Base-by-base conservation (phyloP, 306 rosid genomes). In the Mimosa bimucronata region DNA sequence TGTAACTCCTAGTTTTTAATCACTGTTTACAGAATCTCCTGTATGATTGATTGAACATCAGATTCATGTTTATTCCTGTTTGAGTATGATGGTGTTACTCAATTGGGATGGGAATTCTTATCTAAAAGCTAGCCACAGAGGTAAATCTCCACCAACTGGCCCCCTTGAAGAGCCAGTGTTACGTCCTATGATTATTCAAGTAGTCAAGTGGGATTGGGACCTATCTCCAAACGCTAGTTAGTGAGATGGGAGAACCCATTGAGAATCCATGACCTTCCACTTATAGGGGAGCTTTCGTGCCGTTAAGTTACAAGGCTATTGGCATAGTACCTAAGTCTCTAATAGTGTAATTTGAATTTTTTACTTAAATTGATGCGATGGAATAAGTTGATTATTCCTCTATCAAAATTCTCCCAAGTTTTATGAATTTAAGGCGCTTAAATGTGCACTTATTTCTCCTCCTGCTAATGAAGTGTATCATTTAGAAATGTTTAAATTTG, bases 401-500 rank as follows among this genome's bases (percentile, higher is more conserved):
- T 48, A 21, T 70, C 62, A 66, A 69, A 75, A 19, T 25, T 67
- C 23, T 72, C 71, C 12, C 15, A 28, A 16, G 78, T n/a, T 62
- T 61, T 30, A 45, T 25, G 13, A 74, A 74, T 74, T 46, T 67
- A 18, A 79, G 60, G 26, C 73, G 18, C 50, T 77, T 65, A 26
- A 48, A 66, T 66, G 42, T 10, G 2, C 30, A n/a, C 9, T 1
- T 26, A 15, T 66, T 78, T 66, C 62, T 74, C 42, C 68, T 66
- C 29, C 65, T 70, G 46, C 74, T 34, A 52, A 71, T 34, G 55
- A 76, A 76, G 67, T 66, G 48, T 68, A 44, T 65, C 62, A 37
- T 75, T 74, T 18, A 61, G 48, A 62, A 31, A 80, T 34, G 26
- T 42, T 79, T 82, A 72, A 77, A 38, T 58, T 86, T 83, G 79